phyloP scores from a whole-genome alignment of 176 grass and related monocot species.

The Tillandsia fasciculata region DNA sequence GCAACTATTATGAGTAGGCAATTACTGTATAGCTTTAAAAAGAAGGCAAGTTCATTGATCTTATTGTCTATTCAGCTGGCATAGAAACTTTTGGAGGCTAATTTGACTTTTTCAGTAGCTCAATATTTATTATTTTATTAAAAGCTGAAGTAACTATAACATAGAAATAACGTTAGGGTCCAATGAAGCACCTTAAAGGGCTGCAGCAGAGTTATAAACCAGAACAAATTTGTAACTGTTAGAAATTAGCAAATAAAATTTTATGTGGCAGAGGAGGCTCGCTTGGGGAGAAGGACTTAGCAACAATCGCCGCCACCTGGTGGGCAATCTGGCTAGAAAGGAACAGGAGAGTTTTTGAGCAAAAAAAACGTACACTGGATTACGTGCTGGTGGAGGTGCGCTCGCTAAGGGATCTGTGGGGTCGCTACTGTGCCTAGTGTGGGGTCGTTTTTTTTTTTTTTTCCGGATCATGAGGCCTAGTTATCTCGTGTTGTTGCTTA shows the following conservation, averaged over 20 bases:
- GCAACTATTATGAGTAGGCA: not conserved
- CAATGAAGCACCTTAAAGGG: not conserved
- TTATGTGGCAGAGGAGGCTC: not conserved
- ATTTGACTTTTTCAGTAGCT: not conserved
- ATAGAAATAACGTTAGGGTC: not conserved
- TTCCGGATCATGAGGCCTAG: no score
- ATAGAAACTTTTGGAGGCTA: not conserved
- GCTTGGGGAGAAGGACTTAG: no score
- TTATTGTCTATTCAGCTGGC: not conserved
- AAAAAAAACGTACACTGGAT: no score
- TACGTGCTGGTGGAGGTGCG: no score
- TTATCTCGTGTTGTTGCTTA: no score
- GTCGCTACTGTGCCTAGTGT: no score
- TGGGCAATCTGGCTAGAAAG: no score
- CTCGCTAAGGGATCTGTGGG: no score
- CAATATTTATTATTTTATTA: not conserved
- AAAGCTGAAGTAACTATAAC: not conserved
- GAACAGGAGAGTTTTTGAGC: no score
- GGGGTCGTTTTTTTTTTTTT: no score
- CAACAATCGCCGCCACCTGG: no score
- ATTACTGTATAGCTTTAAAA: not conserved
- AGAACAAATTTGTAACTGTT: not conserved
- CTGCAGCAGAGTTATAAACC: not conserved
- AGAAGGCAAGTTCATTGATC: not conserved
- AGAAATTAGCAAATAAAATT: not conserved